These are phyloP conservation scores for Crithidia mellificae DNA, from an alignment of 208 protist species.

Conservation along the genomic window DNA sequence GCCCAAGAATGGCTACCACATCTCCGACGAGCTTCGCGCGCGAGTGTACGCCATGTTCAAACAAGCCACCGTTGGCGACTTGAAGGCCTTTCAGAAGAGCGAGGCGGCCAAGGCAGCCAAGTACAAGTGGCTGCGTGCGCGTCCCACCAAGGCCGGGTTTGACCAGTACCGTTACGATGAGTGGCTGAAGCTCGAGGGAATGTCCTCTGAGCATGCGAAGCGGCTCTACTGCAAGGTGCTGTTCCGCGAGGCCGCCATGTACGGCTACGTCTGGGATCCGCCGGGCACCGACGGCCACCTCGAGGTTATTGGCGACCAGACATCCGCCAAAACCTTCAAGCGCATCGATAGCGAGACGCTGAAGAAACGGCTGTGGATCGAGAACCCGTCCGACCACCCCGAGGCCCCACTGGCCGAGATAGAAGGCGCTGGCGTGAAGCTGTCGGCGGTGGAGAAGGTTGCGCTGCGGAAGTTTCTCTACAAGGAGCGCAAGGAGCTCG, in stretches of 20 bases:
- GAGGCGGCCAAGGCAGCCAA: slow-evolving; percentile 36
- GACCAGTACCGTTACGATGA: slow-evolving; percentile 61
- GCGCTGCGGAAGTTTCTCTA: slow-evolving; percentile 16
- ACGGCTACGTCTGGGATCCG: slow-evolving; percentile 44
- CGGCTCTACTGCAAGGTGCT: slow-evolving; percentile 62
- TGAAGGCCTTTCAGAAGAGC: slow-evolving; percentile 68
- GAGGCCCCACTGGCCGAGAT: slow-evolving; percentile 9
- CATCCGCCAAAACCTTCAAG: slow-evolving; percentile 29
- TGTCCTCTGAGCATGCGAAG: slow-evolving; percentile 75
- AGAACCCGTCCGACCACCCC: slow-evolving; percentile 14
- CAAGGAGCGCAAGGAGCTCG: slow-evolving; percentile 11
- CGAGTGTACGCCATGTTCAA: slow-evolving; percentile 87
- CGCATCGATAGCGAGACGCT: slow-evolving; percentile 14
- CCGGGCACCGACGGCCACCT: slow-evolving; percentile 40
- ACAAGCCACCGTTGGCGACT: slow-evolving; percentile 79
- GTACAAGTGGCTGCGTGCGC: slow-evolving; percentile 75
- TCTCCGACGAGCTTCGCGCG: slow-evolving; percentile 84
- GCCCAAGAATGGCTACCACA: slow-evolving; percentile 52
- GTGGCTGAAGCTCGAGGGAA: slow-evolving; percentile 83
- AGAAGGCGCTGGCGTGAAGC: slow-evolving; percentile 20
- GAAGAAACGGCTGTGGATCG: slow-evolving; percentile 23
- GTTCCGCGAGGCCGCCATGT: slow-evolving; percentile 27
- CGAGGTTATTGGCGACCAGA: slow-evolving; percentile 37
- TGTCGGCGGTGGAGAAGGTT: slow-evolving; percentile 8
- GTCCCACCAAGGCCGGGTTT: slow-evolving; percentile 33